Base-by-base conservation (phyloP, 805 yeast genomes). In the Yamadazyma laniorum region DNA sequence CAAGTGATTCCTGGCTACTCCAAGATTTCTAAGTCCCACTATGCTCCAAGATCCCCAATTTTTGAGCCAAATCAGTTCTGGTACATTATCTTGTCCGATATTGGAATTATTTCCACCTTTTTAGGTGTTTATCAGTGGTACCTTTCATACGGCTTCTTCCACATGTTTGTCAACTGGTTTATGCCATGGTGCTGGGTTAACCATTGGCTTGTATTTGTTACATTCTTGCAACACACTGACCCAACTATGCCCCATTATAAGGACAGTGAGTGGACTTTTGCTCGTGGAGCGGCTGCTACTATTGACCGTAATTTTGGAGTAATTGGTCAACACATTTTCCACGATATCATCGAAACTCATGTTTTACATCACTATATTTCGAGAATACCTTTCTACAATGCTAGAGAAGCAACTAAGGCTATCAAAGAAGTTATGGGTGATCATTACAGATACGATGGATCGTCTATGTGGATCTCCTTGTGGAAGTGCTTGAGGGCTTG, bases 281-380 rank as follows among this genome's bases (percentile, higher is more conserved):
- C 82, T 40, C 67, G 79, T 52, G 84, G 84, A 56, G 82, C 84
- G 6, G 82, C 82, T 45, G 76, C 82, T 31, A 78, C 84, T 25
- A 75, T 78, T 45, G 84, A 78, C 56, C 67, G 83, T 59, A 68
- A 78, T 46, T 77, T 70, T 54, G 82, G 82, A 8, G 75, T 78
- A 43, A 56, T 78, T 37, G 84, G 82, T 40, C 73, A 63, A 51
- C 72, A 69, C 49, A 68, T 75, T 42, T 74, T 75, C 70, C 80
- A 75, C 48, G 80, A 75, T 52, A 75, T 75, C 45, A 74, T 75
- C 47, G 80, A 75, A 58, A 75, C 80, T 26, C 80, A 75, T 49
- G 79, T 75, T 36, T 65, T 74, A 49, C 80, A 75, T 50, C 80
- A 75, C 50, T 75, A 72, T 44, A 72, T 72, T 35, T 70, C 77